Base-by-base conservation (phyloP, 75 land plant genomes). In the Pinus taeda region DNA sequence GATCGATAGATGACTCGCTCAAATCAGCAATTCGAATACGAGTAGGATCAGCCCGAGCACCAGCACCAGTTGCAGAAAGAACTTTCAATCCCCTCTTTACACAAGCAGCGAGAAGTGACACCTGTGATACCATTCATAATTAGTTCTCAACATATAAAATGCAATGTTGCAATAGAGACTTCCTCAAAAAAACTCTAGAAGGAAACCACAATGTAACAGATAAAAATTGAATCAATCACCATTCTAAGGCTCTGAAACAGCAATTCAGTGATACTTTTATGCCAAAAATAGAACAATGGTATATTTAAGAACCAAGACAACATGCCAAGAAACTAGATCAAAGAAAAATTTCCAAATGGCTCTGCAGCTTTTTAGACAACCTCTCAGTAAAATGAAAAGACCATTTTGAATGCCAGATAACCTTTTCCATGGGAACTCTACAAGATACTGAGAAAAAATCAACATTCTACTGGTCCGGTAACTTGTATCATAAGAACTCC, bases 11-110 rank as follows among this genome's bases (percentile, higher is more conserved):
- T 82, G 99, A 95, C 74, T 97, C 99, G 74, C 84, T 87, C 53
- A 97, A 77, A 87, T 97, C 99, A 18, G 98, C 93, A 75, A 97
- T 80, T 29, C 99, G 92, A 60, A 97, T 89, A 71, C 99, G 89
- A 63, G 99, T 94, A 57, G 99, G 99, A 80, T 97, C 99, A 80
- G 97, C 99, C 81, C 99, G 83, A 61, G 98, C 99, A 49, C 99
- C 99, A 75, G 99, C 99, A 61, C 99, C 99, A 22, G 90, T 97
- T 62, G 98, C 95, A 74, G 98, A 97, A 45, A 97, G 63, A 59
- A 97, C 91, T 79, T 85, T 92, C 82, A 97, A 71, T 60, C 90
- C 90, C 79, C 91, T 94, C 56, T 86, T 85, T 13, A 89, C 92
- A 85, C 98, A 94, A 59, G 95, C 93, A 84, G 98, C 99, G 83